Evolutionary conservation across 768 basidiomycete species (phyloP).

Genomic region (Lactarius deliciosus): DNA sequence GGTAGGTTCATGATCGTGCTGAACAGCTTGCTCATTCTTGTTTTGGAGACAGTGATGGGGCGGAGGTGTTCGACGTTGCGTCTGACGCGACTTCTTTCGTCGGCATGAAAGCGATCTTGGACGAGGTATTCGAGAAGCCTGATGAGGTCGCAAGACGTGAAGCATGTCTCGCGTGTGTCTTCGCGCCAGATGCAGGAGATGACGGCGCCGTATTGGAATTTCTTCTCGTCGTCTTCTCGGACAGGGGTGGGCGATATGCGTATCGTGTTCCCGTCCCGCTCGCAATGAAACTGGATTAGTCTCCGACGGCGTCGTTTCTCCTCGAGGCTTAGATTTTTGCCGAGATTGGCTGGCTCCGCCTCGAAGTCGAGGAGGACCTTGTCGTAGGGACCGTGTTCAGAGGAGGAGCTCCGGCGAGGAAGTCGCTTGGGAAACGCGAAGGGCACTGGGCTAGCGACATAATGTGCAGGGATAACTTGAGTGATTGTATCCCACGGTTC

Average conservation of each 20-base stretch:
- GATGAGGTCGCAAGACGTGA: slow-evolving; percentile 96
- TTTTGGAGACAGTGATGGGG: slow-evolving; percentile 88
- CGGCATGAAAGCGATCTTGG: slow-evolving; percentile 78
- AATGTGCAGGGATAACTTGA: background rate
- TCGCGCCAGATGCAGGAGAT: slow-evolving; percentile 94
- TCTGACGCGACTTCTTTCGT: slow-evolving; percentile 96
- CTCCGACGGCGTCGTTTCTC: slow-evolving; percentile 73
- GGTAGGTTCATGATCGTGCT: slow-evolving; percentile 96
- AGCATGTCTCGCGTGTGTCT: slow-evolving; percentile 72
- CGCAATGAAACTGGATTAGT: slow-evolving; percentile 81
- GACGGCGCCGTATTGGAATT: slow-evolving; percentile 61
- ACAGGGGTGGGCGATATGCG: slow-evolving; percentile 72
- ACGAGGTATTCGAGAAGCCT: slow-evolving; percentile 82
- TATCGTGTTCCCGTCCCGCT: slow-evolving; percentile 74
- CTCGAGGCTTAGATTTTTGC: slow-evolving; percentile 57
- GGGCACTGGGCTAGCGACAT: background rate
- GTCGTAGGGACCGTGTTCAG: slow-evolving; percentile 41
- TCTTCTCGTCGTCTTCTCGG: slow-evolving; percentile 66
- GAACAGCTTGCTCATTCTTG: slow-evolving; percentile 82
- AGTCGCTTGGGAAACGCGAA: background rate
- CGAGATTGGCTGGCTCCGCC: slow-evolving; percentile 55
- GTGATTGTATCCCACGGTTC: background rate
- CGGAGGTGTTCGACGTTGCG: slow-evolving; percentile 92
- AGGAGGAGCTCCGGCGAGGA: slow-evolving; percentile 31
- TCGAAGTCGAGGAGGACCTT: slow-evolving; percentile 61